phyloP scores from a whole-genome alignment of 495 filamentous ascomycete genomes.

The Penicillium robsamsonii region DNA sequence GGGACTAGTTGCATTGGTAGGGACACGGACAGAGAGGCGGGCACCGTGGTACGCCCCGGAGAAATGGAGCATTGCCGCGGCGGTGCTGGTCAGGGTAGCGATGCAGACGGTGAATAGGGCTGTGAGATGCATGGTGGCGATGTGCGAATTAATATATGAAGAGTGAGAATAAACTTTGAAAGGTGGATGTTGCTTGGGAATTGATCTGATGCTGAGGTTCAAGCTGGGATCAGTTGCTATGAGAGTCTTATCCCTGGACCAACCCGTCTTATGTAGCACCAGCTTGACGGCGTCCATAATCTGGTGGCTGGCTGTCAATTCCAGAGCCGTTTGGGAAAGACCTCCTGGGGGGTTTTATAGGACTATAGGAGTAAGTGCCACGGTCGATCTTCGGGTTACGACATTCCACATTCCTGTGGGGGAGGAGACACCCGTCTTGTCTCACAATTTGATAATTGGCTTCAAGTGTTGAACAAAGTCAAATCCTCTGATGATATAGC shows the following conservation, averaged over 20 bases:
- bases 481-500: background rate
- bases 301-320: conserved; percentile 1
- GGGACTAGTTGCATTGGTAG: conserved; percentile 18
- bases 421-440: background rate
- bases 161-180: background rate
- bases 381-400: background rate
- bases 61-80: conserved; percentile 21
- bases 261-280: conserved; percentile 3
- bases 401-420: conserved; percentile 10
- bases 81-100: conserved; percentile 23
- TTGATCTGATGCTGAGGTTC: background rate
- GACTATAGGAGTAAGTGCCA: background rate
- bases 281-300: background rate
- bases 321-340: background rate
- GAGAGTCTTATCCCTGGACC: background rate
- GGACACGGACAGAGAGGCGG: conserved; percentile 17
- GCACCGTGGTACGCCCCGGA: conserved; percentile 24
- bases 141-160: background rate
- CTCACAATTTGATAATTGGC: background rate
- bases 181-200: background rate
- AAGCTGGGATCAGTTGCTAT: background rate
- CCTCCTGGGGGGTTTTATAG: background rate
- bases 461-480: background rate
- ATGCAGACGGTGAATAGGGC: conserved; percentile 18
- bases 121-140: conserved; percentile 26